Conservation (phyloP, 192 early-diverging fungal genomes). For the Mortierella antarctica region DNA sequence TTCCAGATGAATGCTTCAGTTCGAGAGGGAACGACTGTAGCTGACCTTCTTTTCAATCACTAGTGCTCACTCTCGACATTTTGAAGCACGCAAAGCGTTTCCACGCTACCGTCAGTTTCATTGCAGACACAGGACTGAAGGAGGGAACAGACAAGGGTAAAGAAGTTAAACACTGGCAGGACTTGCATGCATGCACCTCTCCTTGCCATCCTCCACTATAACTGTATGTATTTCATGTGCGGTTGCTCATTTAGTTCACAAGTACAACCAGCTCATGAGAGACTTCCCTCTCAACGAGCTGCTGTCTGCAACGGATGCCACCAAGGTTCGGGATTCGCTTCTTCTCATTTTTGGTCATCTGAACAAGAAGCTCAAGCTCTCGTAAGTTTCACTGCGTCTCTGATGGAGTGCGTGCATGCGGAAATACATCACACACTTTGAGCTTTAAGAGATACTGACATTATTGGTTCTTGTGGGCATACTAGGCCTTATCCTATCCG, state of each 20-base stretch:
- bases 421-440: too few relatives aligned
- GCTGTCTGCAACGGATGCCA: slow-evolving; percentile 92
- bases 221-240: neutral
- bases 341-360: slow-evolving; percentile 92
- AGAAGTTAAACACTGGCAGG: neutral
- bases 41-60: neutral
- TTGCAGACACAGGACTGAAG: slow-evolving; percentile 97
- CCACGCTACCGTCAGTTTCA: slow-evolving; percentile 97
- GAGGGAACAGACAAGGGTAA: slow-evolving; percentile 88
- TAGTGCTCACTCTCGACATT: slow-evolving; percentile 91
- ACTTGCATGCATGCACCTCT: too few relatives aligned
- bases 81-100: slow-evolving; percentile 98
- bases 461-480: too few relatives aligned
- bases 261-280: slow-evolving; percentile 98
- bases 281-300: slow-evolving; percentile 99
- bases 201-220: neutral
- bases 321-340: slow-evolving; percentile 81
- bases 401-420: too few relatives aligned
- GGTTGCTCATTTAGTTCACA: slow-evolving; percentile 66
- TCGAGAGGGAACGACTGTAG: neutral
- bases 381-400: slow-evolving; percentile 54
- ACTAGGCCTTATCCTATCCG: slow-evolving; percentile 84
- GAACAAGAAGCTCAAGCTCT: slow-evolving; percentile 97
- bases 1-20: neutral
- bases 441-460: too few relatives aligned